Base-by-base conservation (phyloP, 2,329 filamentous ascomycete genomes). In the Fusarium sp. region DNA sequence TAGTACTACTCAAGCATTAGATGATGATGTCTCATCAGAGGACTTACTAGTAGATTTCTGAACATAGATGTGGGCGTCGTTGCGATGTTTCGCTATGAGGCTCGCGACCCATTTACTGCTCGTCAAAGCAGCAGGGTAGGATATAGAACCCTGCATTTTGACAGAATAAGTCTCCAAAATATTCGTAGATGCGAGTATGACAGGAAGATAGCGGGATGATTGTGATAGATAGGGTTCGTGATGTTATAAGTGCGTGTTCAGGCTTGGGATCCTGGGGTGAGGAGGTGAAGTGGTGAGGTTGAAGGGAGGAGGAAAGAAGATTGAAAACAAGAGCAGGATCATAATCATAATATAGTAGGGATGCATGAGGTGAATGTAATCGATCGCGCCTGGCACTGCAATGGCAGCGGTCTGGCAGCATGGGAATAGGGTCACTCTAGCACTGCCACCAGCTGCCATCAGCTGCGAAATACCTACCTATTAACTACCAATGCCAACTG, bases 41-140 rank as follows among this genome's bases (percentile, higher is more conserved):
- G 28, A 56, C 61, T 52, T 45, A 66, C 65, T 24, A 5, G 33
- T n/a, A 5, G 43, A 22, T 26, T 19, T 28, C 10, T 17, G 43
- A 2, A 26, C 40, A 10, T 47, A 46, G 6, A 30, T 41, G n/a
- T 37, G 30, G 3, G 33, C 35, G 15, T 64, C 53, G 15, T 43
- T 41, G 5, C 26, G 52, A n/a, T 51, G 17, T 5, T 44, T 49
- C 0, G 33, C 35, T 1, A 67, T 22, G 14, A 67, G 48, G 6
- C 35, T 15, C 5, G 40, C 49, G n/a, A 53, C 40, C 56, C 66
- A 67, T 33, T 41, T 59, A 28, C 43, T 61, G 20, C 56, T 52
- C 22, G 56, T 57, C 7, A 70, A 49, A 19, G 52, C 51, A 30
- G 63, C 44, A 7, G 67, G 67, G 13, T 33, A 56, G 19, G 67